Evolutionary conservation across 2,329 filamentous ascomycete genomes (phyloP).

Genomic region (Proliferodiscus dingleyae): DNA sequence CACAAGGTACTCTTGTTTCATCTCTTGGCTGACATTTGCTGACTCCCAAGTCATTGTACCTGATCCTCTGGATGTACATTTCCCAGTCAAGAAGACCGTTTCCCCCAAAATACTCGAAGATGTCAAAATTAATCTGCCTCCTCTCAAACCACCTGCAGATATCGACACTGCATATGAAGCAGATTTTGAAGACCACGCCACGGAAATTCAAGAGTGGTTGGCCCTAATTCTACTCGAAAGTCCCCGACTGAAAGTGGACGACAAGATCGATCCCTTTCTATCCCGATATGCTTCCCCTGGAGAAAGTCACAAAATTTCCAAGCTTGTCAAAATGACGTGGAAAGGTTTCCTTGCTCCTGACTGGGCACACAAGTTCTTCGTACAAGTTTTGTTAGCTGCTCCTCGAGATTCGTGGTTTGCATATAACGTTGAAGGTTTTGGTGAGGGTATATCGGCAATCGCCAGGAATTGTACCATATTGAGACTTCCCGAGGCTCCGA

Average conservation of each 20-base stretch:
- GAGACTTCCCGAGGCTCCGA: conserved; percentile 43
- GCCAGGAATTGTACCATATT: conserved; percentile 50
- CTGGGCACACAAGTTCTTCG: conserved; percentile 47
- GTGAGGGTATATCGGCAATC: conserved; percentile 40
- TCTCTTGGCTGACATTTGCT: background rate
- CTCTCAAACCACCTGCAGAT: conserved; percentile 28
- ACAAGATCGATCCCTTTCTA: conserved; percentile 63
- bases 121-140: conserved; percentile 27
- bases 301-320: conserved; percentile 11
- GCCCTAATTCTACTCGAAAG: conserved; percentile 62
- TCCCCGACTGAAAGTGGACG: conserved; percentile 52
- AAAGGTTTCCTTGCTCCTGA: conserved; percentile 50
- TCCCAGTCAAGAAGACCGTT: conserved; percentile 40
- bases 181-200: conserved; percentile 57
- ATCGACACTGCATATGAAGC: conserved; percentile 35
- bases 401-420: conserved; percentile 50
- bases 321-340: conserved; percentile 52
- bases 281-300: conserved; percentile 59
- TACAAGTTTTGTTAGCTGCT: conserved; percentile 42
- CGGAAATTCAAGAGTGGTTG: conserved; percentile 69
- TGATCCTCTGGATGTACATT: conserved; percentile 44
- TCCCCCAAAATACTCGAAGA: conserved; percentile 27
- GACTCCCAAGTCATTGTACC: conserved; percentile 39
- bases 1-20: conserved; percentile 38
- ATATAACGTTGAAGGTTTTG: conserved; percentile 48